Percentiles rank a stretch among this genome's conserved stretches.
phyloP scores from a whole-genome alignment of 2,329 filamentous ascomycete species.

The Didymella pomorum region DNA sequence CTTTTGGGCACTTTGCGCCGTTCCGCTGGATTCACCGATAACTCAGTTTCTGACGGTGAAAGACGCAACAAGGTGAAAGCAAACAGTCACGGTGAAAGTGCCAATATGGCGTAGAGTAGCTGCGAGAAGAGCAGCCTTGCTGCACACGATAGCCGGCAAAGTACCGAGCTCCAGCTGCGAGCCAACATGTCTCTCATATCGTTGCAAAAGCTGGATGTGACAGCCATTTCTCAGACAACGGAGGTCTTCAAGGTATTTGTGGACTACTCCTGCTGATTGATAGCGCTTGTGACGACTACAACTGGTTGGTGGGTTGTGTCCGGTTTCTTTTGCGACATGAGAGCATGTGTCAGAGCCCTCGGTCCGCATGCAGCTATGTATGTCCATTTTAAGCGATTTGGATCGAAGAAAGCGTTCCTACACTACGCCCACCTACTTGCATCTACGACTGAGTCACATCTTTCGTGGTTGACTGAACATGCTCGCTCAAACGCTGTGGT shows the following conservation, averaged over 20 bases:
- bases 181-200: too few relatives aligned
- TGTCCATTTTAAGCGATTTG: not conserved
- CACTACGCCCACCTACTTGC: too few relatives aligned
- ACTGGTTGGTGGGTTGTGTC: too few relatives aligned
- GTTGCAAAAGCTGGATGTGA: too few relatives aligned
- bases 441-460: not conserved
- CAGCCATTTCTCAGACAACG: too few relatives aligned
- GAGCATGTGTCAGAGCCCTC: constrained; percentile 12
- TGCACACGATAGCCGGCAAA: constrained; percentile 13
- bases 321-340: too few relatives aligned
- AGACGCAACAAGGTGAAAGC: constrained; percentile 4
- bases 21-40: not conserved
- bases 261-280: too few relatives aligned
- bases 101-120: not conserved
- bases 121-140: not conserved
- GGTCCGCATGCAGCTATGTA: constrained; percentile 15
- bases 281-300: too few relatives aligned
- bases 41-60: not conserved
- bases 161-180: constrained; percentile 6
- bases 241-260: too few relatives aligned
- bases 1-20: constrained; percentile 7
- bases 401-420: not conserved
- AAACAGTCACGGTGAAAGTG: not conserved
- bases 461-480: not conserved
- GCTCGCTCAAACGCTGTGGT: not conserved